Percentiles rank a stretch among this genome's conserved stretches.
These are phyloP conservation scores for Globisporangium splendens DNA, from an alignment of 352 stramenopile genomes.

Conservation along the genomic window DNA sequence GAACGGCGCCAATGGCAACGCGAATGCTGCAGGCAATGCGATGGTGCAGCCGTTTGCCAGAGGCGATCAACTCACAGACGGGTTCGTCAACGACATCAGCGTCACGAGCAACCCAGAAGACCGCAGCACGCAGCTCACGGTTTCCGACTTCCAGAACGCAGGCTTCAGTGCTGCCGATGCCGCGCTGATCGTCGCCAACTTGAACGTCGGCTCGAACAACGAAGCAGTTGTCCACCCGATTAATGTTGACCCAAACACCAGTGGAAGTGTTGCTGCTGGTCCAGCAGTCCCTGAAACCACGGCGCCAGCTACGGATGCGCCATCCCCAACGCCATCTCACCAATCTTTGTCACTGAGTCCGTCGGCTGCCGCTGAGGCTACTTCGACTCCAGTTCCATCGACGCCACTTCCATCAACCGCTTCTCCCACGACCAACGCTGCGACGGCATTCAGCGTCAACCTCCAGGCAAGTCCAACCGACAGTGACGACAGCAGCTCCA, in stretches of 20 bases:
- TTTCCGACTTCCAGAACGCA: constrained; percentile 18
- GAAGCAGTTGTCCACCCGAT: neutral
- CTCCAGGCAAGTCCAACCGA: neutral
- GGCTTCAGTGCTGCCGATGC: constrained; percentile 15
- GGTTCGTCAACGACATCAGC: constrained; percentile 12
- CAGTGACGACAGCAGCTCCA: neutral
- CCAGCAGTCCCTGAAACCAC: neutral
- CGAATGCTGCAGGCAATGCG: constrained; percentile 8
- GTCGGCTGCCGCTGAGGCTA: neutral
- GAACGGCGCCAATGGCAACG: neutral
- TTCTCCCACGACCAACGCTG: neutral
- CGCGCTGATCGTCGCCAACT: constrained; percentile 12
- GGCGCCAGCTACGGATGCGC: neutral
- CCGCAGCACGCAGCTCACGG: constrained; percentile 2
- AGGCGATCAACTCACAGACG: neutral
- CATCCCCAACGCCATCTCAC: neutral
- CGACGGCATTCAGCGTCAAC: constrained; percentile 10
- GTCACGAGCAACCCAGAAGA: neutral
- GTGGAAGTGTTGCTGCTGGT: neutral
- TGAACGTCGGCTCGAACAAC: neutral
- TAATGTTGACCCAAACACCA: neutral
- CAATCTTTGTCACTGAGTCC: constrained; percentile 3
- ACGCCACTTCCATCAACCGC: neutral
- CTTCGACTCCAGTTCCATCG: neutral
- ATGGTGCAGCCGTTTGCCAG: constrained; percentile 11